Evolutionary conservation across 306 rosid genomes (phyloP).

Genomic region (Crotalaria pallida): DNA sequence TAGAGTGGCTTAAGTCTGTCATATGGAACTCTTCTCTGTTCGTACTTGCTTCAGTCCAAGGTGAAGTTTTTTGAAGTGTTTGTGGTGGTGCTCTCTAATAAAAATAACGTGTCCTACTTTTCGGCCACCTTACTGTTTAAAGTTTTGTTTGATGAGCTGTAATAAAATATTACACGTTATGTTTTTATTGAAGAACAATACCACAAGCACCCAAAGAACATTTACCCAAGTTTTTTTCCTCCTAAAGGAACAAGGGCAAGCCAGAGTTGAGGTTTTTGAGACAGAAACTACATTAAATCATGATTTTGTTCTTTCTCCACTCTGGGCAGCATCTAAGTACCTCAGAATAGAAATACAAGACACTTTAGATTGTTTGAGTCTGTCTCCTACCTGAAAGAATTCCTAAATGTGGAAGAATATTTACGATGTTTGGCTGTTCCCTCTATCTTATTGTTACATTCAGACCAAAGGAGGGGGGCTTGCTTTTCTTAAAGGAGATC

Average conservation of each 20-base stretch:
- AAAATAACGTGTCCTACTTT: too few relatives aligned
- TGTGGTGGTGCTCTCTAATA: too few relatives aligned
- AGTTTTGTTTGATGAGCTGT: too few relatives aligned
- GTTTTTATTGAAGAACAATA: too few relatives aligned
- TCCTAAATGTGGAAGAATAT: background rate
- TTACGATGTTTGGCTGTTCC: background rate
- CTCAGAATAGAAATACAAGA: background rate
- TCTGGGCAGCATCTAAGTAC: background rate
- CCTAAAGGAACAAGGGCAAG: background rate
- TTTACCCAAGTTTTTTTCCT: background rate
- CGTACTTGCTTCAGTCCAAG: background rate
- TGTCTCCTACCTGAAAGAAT: background rate
- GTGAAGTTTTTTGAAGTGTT: background rate
- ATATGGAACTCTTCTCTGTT: background rate
- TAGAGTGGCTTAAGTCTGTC: background rate
- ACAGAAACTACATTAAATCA: background rate
- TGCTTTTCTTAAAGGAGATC: slow-evolving; percentile 52
- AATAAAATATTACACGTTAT: too few relatives aligned
- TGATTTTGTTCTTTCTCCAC: background rate
- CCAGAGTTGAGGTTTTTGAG: background rate
- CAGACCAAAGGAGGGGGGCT: slow-evolving; percentile 89
- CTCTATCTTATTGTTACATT: background rate
- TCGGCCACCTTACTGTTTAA: too few relatives aligned
- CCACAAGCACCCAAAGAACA: background rate
- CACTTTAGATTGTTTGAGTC: background rate